Conservation (phyloP, 352 stramenopile species). For the Globisporangium cylindrosporum region DNA sequence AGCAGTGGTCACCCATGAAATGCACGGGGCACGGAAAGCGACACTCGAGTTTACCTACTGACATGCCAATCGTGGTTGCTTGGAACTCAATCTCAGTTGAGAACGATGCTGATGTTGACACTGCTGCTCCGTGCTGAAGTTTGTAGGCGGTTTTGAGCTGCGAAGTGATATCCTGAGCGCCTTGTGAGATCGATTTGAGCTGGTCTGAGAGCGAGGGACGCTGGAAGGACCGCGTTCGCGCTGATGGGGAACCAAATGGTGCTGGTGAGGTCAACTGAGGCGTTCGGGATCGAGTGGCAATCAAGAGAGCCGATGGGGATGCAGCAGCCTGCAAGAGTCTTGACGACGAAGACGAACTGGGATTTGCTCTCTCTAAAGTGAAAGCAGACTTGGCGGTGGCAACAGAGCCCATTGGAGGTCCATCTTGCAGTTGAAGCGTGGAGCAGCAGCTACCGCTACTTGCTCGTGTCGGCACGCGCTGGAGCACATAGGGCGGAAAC, state of each 20-base stretch:
- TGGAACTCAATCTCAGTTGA: slow-evolving; percentile 22
- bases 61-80: slow-evolving; percentile 46
- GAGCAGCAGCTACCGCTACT: background rate
- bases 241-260: background rate
- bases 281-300: slow-evolving; percentile 6
- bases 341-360: background rate
- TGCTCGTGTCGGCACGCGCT: slow-evolving; percentile 19
- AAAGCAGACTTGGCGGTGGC: background rate
- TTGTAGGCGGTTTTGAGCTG: slow-evolving; percentile 47
- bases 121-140: slow-evolving; percentile 20
- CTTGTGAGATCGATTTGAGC: slow-evolving; percentile 52
- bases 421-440: background rate
- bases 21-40: slow-evolving; percentile 57
- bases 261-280: background rate
- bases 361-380: background rate
- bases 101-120: background rate
- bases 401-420: background rate
- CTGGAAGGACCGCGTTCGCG: slow-evolving; percentile 8
- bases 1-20: slow-evolving; percentile 49
- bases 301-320: background rate
- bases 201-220: slow-evolving; percentile 63
- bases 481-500: slow-evolving; percentile 58
- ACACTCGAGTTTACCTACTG: slow-evolving; percentile 55
- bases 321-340: background rate
- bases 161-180: slow-evolving; percentile 43